Percentiles rank a stretch among this genome's conserved stretches.
Evolutionary conservation across 2,329 filamentous ascomycete genomes (phyloP).

Genomic region (Neonectria faginata): DNA sequence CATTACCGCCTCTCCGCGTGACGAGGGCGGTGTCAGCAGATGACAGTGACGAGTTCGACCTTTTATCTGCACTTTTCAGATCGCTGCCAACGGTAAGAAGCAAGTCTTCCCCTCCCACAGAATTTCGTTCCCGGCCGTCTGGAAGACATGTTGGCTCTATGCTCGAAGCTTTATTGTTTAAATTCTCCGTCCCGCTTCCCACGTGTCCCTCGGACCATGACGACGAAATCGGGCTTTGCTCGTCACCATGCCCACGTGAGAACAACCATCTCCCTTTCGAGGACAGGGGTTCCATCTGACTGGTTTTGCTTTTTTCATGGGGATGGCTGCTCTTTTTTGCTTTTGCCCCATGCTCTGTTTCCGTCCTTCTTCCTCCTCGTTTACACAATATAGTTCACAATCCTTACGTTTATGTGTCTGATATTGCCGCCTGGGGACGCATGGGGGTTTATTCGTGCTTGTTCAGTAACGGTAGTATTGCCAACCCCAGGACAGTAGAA

Average conservation of each 20-base stretch:
- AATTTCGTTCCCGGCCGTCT: background rate
- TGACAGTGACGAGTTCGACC: conserved; percentile 1
- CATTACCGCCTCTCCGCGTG: conserved; percentile 10
- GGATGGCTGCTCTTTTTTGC: conserved; percentile 1
- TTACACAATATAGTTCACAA: conserved; percentile 11
- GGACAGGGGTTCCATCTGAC: conserved; percentile 2
- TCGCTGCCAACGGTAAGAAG: background rate
- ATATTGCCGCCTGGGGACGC: conserved; percentile 3
- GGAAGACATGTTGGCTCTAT: conserved; percentile 7
- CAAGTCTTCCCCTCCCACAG: too few species aligned
- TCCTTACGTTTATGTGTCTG: conserved; percentile 9
- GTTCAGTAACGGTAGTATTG: background rate
- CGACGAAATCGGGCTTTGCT: background rate
- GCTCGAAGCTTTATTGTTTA: background rate
- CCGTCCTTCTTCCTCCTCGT: background rate
- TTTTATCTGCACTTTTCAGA: background rate
- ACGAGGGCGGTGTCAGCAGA: conserved; percentile 1
- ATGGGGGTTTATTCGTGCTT: background rate
- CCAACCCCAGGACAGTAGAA: conserved; percentile 9
- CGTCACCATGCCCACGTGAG: conserved; percentile 7
- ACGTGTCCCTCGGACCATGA: background rate
- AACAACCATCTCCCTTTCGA: background rate
- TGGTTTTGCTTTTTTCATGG: conserved; percentile 19
- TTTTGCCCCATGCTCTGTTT: background rate
- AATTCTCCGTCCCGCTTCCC: conserved; percentile 10